Percentiles rank a stretch among this genome's conserved stretches.
These are phyloP conservation scores for Aspergillus baeticus DNA, from an alignment of 495 filamentous ascomycete species.

Conservation along the genomic window DNA sequence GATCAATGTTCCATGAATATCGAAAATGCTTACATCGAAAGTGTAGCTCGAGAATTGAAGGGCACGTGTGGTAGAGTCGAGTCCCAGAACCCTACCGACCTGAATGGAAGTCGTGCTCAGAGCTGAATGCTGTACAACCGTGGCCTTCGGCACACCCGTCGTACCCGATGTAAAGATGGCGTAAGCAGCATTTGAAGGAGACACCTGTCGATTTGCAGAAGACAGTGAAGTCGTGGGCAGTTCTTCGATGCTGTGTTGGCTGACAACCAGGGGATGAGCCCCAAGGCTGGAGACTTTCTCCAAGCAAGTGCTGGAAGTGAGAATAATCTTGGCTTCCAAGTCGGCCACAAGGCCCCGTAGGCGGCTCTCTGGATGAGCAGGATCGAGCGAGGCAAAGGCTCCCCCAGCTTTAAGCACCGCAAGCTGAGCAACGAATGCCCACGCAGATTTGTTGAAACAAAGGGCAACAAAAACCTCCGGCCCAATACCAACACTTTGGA, in stretches of 20 bases:
- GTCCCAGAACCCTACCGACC: background rate
- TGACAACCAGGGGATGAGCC: background rate
- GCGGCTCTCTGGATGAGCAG: conserved; percentile 41
- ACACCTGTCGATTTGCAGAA: background rate
- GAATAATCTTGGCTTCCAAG: background rate
- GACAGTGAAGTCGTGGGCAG: background rate
- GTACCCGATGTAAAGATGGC: conserved; percentile 42
- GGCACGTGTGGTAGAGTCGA: conserved; percentile 10
- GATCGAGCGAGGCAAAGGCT: conserved; percentile 46
- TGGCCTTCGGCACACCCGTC: conserved; percentile 43
- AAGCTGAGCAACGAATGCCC: conserved; percentile 36
- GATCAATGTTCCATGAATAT: conserved; percentile 26
- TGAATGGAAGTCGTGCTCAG: conserved; percentile 3
- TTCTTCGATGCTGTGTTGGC: background rate
- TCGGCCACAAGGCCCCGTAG: conserved; percentile 18
- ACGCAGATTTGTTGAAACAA: conserved; percentile 43
- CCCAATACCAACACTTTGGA: conserved; percentile 22
- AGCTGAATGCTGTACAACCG: conserved; percentile 36
- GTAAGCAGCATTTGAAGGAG: conserved; percentile 13
- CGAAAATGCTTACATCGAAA: conserved; percentile 30
- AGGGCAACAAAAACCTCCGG: conserved; percentile 38
- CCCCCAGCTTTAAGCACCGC: conserved; percentile 48
- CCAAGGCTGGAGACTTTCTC: background rate
- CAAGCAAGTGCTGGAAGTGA: background rate
- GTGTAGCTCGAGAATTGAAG: conserved; percentile 27